Evolutionary conservation across 306 rosid genomes (phyloP).

Genomic region (Hippophae tibetana): DNA sequence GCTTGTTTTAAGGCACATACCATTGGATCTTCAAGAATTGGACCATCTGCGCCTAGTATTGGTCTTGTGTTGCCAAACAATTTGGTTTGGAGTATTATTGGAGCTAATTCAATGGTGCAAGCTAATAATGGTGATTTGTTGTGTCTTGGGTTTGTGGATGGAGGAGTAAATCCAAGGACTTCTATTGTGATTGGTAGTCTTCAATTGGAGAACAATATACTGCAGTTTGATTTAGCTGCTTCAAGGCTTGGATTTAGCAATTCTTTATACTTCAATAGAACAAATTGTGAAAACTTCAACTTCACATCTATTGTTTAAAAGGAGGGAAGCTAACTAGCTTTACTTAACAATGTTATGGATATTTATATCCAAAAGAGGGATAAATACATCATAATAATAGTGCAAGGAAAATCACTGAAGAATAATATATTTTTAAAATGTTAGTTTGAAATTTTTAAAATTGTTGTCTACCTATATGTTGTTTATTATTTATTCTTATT

Average conservation of each 20-base stretch:
- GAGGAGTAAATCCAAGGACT: slow-evolving; percentile 34
- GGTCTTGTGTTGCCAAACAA: slow-evolving; percentile 40
- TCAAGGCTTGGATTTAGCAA: slow-evolving; percentile 50
- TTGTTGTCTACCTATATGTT: no score
- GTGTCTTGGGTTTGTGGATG: slow-evolving; percentile 56
- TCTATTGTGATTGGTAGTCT: slow-evolving; percentile 56
- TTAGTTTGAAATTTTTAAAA: no score
- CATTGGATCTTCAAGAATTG: slow-evolving; percentile 19
- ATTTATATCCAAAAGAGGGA: no score
- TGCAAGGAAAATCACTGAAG: no score
- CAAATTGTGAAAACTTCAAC: slow-evolving; percentile 45
- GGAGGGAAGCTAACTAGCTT: no score
- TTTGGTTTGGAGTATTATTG: slow-evolving; percentile 37
- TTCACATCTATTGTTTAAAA: slow-evolving; percentile 14
- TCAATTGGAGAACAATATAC: slow-evolving; percentile 46
- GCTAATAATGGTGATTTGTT: slow-evolving; percentile 18
- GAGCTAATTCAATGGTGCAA: slow-evolving; percentile 52
- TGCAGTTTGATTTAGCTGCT: slow-evolving; percentile 40
- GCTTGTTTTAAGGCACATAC: slow-evolving; percentile 27
- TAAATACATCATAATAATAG: no score
- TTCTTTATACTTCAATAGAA: slow-evolving; percentile 24
- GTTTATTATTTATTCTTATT: no score
- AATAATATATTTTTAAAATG: no score
- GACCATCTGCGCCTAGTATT: slow-evolving; percentile 36
- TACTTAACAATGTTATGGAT: no score